Evolutionary conservation across 2,329 filamentous ascomycete genomes (phyloP).

Genomic region (Balansia obtecta): DNA sequence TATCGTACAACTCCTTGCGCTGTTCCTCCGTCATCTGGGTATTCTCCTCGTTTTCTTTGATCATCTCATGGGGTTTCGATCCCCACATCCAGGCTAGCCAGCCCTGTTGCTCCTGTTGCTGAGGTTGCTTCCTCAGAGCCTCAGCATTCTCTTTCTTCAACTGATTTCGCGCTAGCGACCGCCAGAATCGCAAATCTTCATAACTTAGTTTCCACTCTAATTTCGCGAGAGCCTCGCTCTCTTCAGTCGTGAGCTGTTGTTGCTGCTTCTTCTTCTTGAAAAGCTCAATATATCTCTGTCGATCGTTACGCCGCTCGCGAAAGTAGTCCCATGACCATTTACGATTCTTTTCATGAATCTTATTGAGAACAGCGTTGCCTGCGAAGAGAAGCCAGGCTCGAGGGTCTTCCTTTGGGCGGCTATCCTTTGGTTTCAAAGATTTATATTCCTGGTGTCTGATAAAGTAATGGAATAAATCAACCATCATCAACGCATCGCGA

Average conservation of each 20-base stretch:
- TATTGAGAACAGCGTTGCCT: slow-evolving; percentile 74
- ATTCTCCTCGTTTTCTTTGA: slow-evolving; percentile 54
- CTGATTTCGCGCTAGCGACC: slow-evolving; percentile 85
- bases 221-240: slow-evolving; percentile 57
- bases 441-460: slow-evolving; percentile 96
- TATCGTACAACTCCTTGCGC: slow-evolving; percentile 89
- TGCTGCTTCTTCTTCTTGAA: slow-evolving; percentile 89
- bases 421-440: slow-evolving; percentile 72
- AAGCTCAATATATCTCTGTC: slow-evolving; percentile 75
- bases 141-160: slow-evolving; percentile 89
- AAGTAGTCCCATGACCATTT: slow-evolving; percentile 97
- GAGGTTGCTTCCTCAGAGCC: slow-evolving; percentile 54
- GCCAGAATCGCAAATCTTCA: slow-evolving; percentile 94
- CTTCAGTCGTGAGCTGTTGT: slow-evolving; percentile 56
- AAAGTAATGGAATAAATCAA: slow-evolving; percentile 97
- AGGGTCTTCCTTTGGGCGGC: slow-evolving; percentile 76
- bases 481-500: slow-evolving; percentile 92
- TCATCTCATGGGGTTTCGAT: slow-evolving; percentile 48
- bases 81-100: slow-evolving; percentile 95
- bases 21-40: slow-evolving; percentile 90
- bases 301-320: slow-evolving; percentile 81
- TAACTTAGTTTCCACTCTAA: slow-evolving; percentile 85
- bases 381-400: slow-evolving; percentile 89
- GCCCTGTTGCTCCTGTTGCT: slow-evolving; percentile 57
- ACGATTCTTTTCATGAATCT: slow-evolving; percentile 89